Evolutionary conservation across 2,329 filamentous ascomycete genomes (phyloP), one percentile per base, ranked within the genome.

Genomic region (Penicillium sp.): DNA sequence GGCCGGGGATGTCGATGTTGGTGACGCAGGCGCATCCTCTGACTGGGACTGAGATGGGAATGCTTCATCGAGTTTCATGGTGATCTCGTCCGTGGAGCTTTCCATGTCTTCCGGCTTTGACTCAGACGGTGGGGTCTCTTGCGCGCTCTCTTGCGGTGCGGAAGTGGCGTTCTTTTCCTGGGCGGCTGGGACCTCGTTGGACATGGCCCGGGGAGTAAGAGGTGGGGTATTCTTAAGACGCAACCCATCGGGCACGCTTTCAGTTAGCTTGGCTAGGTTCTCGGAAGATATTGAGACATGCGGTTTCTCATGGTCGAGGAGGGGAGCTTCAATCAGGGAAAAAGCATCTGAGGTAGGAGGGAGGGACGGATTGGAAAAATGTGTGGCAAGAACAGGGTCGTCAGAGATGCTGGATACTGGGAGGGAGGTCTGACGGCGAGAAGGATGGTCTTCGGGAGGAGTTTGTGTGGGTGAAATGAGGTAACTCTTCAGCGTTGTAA

Each of bases 191-290:
- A 72, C 75, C 63, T 81, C 80, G 68, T 80, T 78, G 49, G 88
- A 95, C 64, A 91, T 81, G 53, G 90, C 87, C 72, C 91, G 84
- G 57, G 88, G 91, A 49, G 91, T 94, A 60, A 91, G 90, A 53
- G 89, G 84, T 60, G 88, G 87, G 61, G 88, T 93, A 76, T 88
- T 95, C 90, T 96, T 95, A 77, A 82, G 68, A 72, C 69, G 70
- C 64, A 73, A 69, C 69, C 68, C 72, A 70, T 71, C 75, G 71
- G 76, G 75, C 72, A 76, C 76, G 78, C 82, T 81, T 79, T 83
- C 79, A 81, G 89, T 96, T 88, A 96, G 90, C 87, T 84, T 72
- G 63, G 61, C 64, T 59, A 71, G 62, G 49, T 74, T 72, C 61
- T 71, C 67, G 64, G 69, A 69, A 66, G 67, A 70, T 57, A 67